Evolutionary conservation across 1,284 basidiomycete genomes (phyloP).

Genomic region (Ceratorhiza oryzae-sativae): DNA sequence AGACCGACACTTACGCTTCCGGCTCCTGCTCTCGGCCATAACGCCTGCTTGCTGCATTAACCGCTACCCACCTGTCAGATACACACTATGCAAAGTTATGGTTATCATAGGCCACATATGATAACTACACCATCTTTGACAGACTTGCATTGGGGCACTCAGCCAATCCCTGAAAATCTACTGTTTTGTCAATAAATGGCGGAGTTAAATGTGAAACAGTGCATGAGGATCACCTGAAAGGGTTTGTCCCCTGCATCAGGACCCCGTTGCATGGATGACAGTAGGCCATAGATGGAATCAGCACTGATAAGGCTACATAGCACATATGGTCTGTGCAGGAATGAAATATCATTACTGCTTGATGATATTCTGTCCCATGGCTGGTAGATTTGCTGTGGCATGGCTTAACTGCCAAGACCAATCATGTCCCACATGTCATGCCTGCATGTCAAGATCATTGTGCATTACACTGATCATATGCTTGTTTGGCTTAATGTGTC

Average conservation of each 20-base stretch:
- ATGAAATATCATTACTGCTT: neutral
- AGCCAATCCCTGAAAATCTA: too few species aligned
- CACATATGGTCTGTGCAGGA: neutral
- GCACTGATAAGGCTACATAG: neutral
- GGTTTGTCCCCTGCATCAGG: too few species aligned
- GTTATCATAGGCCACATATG: neutral
- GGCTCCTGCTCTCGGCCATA: neutral
- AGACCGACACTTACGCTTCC: conserved; percentile 1
- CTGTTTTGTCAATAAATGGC: too few species aligned
- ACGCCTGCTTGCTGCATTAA: neutral
- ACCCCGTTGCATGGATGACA: neutral
- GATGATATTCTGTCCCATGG: neutral
- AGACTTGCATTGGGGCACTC: too few species aligned
- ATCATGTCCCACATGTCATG: neutral
- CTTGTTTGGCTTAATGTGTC: neutral
- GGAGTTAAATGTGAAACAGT: too few species aligned
- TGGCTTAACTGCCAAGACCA: neutral
- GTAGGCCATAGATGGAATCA: neutral
- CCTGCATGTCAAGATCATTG: neutral
- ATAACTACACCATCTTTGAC: neutral
- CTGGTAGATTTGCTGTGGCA: neutral
- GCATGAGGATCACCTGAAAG: too few species aligned
- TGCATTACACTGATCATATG: neutral
- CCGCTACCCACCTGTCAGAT: neutral
- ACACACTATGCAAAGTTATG: neutral